Evolutionary conservation across 371 early-diverging fungal species (phyloP), one percentile per base, ranked within the genome.

Genomic region (Actinomortierella ambigua): DNA sequence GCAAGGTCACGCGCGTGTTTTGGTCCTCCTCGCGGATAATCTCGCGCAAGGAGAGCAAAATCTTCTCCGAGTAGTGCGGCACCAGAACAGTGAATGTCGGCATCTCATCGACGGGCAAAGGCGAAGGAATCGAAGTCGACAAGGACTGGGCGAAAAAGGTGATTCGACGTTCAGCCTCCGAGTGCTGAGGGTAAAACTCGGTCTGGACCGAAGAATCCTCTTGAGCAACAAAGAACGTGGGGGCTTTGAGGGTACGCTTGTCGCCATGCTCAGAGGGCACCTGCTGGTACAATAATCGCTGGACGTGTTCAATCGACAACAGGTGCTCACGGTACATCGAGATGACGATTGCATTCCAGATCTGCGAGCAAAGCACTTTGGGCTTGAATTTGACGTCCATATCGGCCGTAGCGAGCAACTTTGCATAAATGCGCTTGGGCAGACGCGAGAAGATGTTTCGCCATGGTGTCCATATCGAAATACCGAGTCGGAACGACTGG

Each of bases 31-130:
- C 94, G 26, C 91, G 80, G 61, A 94, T 92, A 55, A 95, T 91
- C 77, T 95, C 95, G 24, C 91, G 82, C 44, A 94, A 78, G 2
- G 90, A 85, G 55, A 95, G 78, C 23, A 95, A 75, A 22, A 94
- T 91, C 77, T 94, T 94, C 77, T 95, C 95, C 39, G 90, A 86
- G 75, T 92, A 95, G 66, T 95, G 96, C 18, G 96, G 96, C 52
- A 90, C 90, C 28, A 95, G 76, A 3, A 95, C 95, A 0, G 94
- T 94, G 34, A 95, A 93, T 2, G 93, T 86, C 0, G 96, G 96
- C 93, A 94, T 92, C 55, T 87, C 85, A 44, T 89, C 88, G 6
- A 95, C 89, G 0, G 94, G 91, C 20, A 91, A 78, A 1, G 95
- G 91, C 63, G 89, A 88, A 0, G 94, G 95, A 64, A 95, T 90